Base-by-base conservation (phyloP, 495 filamentous ascomycete species). In the Aspergillus campestris region DNA sequence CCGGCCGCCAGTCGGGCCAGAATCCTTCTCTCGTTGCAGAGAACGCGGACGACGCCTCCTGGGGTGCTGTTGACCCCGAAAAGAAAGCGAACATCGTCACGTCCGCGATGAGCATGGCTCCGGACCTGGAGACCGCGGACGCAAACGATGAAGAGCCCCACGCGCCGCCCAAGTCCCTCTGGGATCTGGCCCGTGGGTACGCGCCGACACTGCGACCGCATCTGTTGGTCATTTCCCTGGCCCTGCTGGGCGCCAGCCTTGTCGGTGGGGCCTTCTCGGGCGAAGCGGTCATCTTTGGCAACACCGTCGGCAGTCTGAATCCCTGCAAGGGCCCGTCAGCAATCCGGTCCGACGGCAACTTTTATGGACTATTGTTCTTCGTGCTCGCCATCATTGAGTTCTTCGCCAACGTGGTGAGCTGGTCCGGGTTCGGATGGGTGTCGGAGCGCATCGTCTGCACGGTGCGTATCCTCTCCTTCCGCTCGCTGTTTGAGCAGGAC, bases 351-450 rank as follows among this genome's bases (percentile, higher is more conserved):
- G 56, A 57, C 42, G 72, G 72, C 15, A 53, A 66, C 47, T 77
- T 79, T 48, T 77, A 58, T 34, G 72, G 72, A 1, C 59, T 77
- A 6, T 69, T 79, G 64, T 76, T 79, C 58, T 78, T 79, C 42
- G 58, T 77, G n/a, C 55, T 79, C 6, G 69, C 73, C 0, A 58
- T 79, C 7, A 66, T 72, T 36, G 74, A 72, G 31, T 70, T 80
- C 42, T 65, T 74, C 34, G 73, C 74, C 6, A 76, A 80, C 50
- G n/a, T 71, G 3, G 62, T 66, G 38, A 70, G 66, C 47, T 71
- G 72, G 56, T 62, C 67, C 7, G 60, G 61, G 8, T 76, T 79
- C 38, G 75, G 75, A 6, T 64, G 66, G 53, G 63, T 75, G 3
- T 70, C 75, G 3, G 76, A 78, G 52, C 71, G 75, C 28, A 56